A percentile compares a stretch with the other conserved stretches of the same genome.
These are phyloP conservation scores for Trichosanthes cucumerina DNA, from an alignment of 306 rosid genomes.

Conservation along the genomic window DNA sequence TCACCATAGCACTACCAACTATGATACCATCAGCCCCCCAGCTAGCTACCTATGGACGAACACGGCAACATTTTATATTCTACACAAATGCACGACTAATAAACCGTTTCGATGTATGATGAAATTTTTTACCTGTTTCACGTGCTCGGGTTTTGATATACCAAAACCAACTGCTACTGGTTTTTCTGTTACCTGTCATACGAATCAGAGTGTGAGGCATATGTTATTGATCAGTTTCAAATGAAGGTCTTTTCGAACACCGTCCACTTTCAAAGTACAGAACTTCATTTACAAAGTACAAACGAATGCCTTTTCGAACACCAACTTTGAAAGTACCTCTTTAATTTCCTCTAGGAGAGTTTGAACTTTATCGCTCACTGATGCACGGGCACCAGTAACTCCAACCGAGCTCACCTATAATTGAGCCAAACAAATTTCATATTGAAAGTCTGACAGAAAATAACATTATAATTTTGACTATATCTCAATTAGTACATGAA, in stretches of 20 bases:
- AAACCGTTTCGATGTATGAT: not conserved
- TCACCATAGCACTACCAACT: slow-evolving; percentile 91
- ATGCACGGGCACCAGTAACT: slow-evolving; percentile 83
- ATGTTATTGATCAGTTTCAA: not conserved
- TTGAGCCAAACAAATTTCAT: not conserved
- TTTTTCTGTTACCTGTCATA: slow-evolving; percentile 52
- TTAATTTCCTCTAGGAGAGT: slow-evolving; percentile 59
- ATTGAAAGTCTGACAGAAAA: not conserved
- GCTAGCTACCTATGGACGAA: slow-evolving; percentile 34
- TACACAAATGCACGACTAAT: not conserved
- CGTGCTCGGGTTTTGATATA: slow-evolving; percentile 82
- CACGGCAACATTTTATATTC: not conserved
- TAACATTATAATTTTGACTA: not conserved
- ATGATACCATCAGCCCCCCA: slow-evolving; percentile 99
- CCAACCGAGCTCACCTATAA: slow-evolving; percentile 83
- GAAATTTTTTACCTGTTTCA: slow-evolving; percentile 43
- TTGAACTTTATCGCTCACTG: slow-evolving; percentile 53
- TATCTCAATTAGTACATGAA: not conserved
- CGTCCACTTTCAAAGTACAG: not conserved
- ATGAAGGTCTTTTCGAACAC: not conserved
- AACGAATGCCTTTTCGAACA: not conserved
- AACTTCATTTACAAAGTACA: not conserved
- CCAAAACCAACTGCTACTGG: slow-evolving; percentile 98
- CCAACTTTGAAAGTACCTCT: slow-evolving; percentile 25
- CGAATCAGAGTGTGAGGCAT: not conserved